Conservation (phyloP, 2,329 filamentous ascomycete genomes). For the Blastomyces percursus region DNA sequence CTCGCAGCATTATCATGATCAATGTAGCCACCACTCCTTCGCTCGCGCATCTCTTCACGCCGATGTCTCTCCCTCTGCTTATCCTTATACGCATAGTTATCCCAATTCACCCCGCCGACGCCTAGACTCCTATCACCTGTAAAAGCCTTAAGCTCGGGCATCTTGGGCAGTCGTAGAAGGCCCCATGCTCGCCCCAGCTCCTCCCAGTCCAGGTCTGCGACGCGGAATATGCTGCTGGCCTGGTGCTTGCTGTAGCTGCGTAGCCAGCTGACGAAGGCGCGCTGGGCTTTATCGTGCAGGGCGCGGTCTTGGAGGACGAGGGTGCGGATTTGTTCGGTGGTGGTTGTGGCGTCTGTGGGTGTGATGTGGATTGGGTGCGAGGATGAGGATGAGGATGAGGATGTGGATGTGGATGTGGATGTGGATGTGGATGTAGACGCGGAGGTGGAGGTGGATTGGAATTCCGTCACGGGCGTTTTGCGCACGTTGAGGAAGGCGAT, state of each 20-base stretch:
- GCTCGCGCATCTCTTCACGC: slow-evolving; percentile 44
- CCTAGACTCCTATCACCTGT: slow-evolving; percentile 54
- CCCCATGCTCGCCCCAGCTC: slow-evolving; percentile 77
- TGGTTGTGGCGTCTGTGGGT: slow-evolving; percentile 48
- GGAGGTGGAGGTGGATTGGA: slow-evolving; percentile 16
- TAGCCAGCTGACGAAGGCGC: slow-evolving; percentile 87
- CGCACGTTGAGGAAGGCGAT: slow-evolving; percentile 75
- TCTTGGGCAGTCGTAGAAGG: slow-evolving; percentile 73
- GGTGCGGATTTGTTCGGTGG: slow-evolving; percentile 51
- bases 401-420: slow-evolving; percentile 13
- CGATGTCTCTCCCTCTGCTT: slow-evolving; percentile 58
- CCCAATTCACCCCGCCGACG: slow-evolving; percentile 47
- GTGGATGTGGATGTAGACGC: neutral
- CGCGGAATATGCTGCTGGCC: slow-evolving; percentile 79
- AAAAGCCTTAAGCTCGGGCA: slow-evolving; percentile 78
- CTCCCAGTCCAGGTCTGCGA: slow-evolving; percentile 72
- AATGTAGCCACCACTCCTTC: slow-evolving; percentile 19
- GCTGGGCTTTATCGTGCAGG: slow-evolving; percentile 77
- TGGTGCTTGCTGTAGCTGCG: slow-evolving; percentile 85
- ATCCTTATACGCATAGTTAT: slow-evolving; percentile 59
- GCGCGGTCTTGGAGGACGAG: slow-evolving; percentile 48
- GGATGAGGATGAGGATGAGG: slow-evolving; percentile 25
- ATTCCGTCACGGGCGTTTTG: slow-evolving; percentile 60
- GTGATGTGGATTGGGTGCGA: slow-evolving; percentile 45
- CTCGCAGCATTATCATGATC: slow-evolving; percentile 5